Evolutionary conservation across 371 early-diverging fungal species (phyloP).

Genomic region (Fennellomyces sp.): DNA sequence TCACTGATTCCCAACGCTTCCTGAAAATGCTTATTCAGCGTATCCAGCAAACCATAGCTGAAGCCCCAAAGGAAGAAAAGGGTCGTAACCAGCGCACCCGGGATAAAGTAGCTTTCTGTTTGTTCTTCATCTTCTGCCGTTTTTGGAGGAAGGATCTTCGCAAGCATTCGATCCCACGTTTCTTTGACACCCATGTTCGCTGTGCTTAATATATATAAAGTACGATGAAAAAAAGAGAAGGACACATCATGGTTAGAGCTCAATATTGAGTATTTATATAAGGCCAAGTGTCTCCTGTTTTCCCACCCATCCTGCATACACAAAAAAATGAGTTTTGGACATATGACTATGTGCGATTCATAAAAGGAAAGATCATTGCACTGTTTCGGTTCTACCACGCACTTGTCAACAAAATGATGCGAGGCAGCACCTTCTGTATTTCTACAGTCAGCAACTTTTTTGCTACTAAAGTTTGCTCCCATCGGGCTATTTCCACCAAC

Average conservation of each 20-base stretch:
- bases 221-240: background rate
- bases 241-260: background rate
- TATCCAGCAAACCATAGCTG: conserved; percentile 50
- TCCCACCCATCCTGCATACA: background rate
- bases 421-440: too few species aligned
- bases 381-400: background rate
- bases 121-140: conserved; percentile 9
- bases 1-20: conserved; percentile 42
- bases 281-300: background rate
- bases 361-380: background rate
- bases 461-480: too few species aligned
- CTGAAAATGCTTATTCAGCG: conserved; percentile 49
- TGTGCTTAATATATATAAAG: background rate
- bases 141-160: conserved; percentile 6
- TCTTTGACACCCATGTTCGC: conserved; percentile 4
- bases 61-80: conserved; percentile 57
- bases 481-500: background rate
- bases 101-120: conserved; percentile 25
- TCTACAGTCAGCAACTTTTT: too few species aligned
- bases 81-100: conserved; percentile 39
- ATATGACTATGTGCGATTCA: conserved; percentile 2
- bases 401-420: background rate
- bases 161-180: background rate
- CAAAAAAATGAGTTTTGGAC: background rate
- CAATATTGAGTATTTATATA: background rate